Base-by-base conservation (phyloP, 1,284 basidiomycete genomes). In the Cutaneotrichosporon sp. region DNA sequence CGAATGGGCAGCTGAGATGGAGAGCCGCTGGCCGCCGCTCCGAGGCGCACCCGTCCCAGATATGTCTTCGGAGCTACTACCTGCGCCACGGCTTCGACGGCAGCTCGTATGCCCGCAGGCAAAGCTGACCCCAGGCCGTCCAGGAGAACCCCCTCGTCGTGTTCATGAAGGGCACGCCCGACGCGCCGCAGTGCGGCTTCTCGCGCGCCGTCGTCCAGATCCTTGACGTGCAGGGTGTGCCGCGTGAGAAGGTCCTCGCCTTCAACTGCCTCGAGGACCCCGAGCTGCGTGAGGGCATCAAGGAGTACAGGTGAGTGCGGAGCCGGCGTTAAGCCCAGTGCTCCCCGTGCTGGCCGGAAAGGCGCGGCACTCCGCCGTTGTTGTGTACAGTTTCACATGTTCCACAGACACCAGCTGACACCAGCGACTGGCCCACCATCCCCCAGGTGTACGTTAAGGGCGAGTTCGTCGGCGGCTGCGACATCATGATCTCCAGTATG, bases 281-380 rank as follows among this genome's bases (percentile, higher is more conserved):
- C 46, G 92, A 98, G 69, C 71, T 81, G 34, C 67, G 80, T 29
- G 72, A 81, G 72, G 87, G 87, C 4, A 95, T 98, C 78, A 98
- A 99, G 81, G 94, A 97, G 79, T 98, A 92, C 79, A 93, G 91
- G 92, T 95, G 71, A 72, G 91, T n/a, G n/a, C n/a, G n/a, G n/a
- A n/a, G n/a, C n/a, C n/a, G n/a, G n/a, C n/a, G n/a, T n/a, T n/a
- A n/a, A n/a, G n/a, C n/a, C n/a, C n/a, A n/a, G n/a, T n/a, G n/a
- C n/a, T n/a, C n/a, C n/a, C n/a, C n/a, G n/a, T n/a, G n/a, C n/a
- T n/a, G n/a, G n/a, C n/a, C n/a, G n/a, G n/a, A n/a, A n/a, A n/a
- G n/a, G n/a, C n/a, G n/a, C n/a, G n/a, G n/a, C n/a, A n/a, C n/a
- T n/a, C n/a, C n/a, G n/a, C n/a, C n/a, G n/a, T n/a, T n/a, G n/a